Evolutionary conservation across 495 filamentous ascomycete species (phyloP).

Genomic region (Penicillium lividum): DNA sequence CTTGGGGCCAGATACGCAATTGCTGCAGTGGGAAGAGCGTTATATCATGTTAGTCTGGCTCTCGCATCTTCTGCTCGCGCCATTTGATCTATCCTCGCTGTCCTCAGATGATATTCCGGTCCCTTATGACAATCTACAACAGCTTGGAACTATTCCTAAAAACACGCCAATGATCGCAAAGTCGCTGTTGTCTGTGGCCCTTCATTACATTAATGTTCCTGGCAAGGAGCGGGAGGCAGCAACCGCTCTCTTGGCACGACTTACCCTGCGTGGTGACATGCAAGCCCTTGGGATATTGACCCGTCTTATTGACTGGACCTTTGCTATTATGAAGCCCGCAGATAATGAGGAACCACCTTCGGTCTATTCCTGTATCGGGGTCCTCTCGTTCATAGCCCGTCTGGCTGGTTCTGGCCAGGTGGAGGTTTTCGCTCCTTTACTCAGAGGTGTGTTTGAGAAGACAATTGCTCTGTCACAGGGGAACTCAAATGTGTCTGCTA

Average conservation of each 20-base stretch:
- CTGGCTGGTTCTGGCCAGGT: slow-evolving; percentile 60
- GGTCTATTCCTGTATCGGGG: slow-evolving; percentile 67
- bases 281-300: slow-evolving; percentile 69
- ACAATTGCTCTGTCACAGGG: slow-evolving; percentile 44
- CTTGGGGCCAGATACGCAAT: slow-evolving; percentile 12
- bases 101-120: slow-evolving; percentile 58
- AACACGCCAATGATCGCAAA: slow-evolving; percentile 67
- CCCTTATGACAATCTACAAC: slow-evolving; percentile 27
- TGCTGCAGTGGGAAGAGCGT: slow-evolving; percentile 79
- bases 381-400: slow-evolving; percentile 75
- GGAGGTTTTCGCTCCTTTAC: slow-evolving; percentile 51
- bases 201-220: slow-evolving; percentile 67
- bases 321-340: slow-evolving; percentile 52
- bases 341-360: slow-evolving; percentile 32
- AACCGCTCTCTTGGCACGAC: slow-evolving; percentile 73
- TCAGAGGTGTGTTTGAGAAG: slow-evolving; percentile 51
- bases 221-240: slow-evolving; percentile 90
- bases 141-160: slow-evolving; percentile 25
- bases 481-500: slow-evolving; percentile 40
- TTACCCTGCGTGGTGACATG: slow-evolving; percentile 88
- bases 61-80: slow-evolving; percentile 86
- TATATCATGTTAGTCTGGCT: slow-evolving; percentile 92
- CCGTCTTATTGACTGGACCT: slow-evolving; percentile 65
- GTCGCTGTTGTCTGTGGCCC: slow-evolving; percentile 68
- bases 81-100: slow-evolving; percentile 86